Evolutionary conservation across 2,329 filamentous ascomycete genomes (phyloP).

Genomic region (Cytospora paraplurivora): DNA sequence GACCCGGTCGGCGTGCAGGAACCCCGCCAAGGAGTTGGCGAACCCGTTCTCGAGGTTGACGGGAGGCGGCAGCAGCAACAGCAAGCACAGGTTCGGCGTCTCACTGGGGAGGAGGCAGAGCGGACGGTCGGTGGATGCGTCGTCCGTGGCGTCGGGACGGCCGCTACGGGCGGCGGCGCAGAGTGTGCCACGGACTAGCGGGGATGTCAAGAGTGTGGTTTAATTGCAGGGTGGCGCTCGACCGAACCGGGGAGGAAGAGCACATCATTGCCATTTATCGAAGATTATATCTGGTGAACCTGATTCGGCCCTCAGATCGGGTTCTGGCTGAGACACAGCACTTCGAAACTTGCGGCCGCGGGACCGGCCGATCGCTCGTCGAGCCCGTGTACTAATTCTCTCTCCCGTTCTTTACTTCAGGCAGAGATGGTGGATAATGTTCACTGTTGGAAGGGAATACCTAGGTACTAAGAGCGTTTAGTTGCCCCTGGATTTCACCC

Average conservation of each 20-base stretch:
- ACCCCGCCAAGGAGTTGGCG: slow-evolving; percentile 19
- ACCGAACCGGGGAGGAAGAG: background rate
- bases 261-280: background rate
- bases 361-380: background rate
- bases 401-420: background rate
- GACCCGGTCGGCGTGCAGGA: slow-evolving; percentile 14
- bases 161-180: slow-evolving; percentile 16
- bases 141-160: slow-evolving; percentile 16
- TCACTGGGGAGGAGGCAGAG: slow-evolving; percentile 13
- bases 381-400: background rate
- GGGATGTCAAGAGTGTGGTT: background rate
- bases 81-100: slow-evolving; percentile 7
- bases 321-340: background rate
- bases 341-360: background rate
- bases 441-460: background rate
- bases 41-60: slow-evolving; percentile 11
- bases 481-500: background rate
- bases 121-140: slow-evolving; percentile 15
- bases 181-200: background rate
- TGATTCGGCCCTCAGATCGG: background rate
- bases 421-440: background rate
- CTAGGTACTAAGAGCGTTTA: background rate
- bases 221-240: background rate
- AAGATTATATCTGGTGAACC: no score
- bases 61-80: background rate